phyloP scores from a whole-genome alignment of 139 green algal genomes.

The Picochlorum sp. region DNA sequence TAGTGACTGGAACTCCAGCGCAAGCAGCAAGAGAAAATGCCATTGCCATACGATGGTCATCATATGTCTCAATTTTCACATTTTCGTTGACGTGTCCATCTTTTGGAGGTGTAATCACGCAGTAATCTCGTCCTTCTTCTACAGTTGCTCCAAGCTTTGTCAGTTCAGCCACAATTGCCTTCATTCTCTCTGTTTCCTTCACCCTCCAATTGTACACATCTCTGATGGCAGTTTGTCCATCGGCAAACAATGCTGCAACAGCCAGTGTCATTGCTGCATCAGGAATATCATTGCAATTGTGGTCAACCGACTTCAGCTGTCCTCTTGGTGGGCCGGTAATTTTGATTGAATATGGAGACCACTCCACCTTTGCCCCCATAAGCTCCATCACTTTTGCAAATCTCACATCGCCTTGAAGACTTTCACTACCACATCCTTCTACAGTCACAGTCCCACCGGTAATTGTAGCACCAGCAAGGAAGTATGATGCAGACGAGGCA shows the following conservation, averaged over 20 bases:
- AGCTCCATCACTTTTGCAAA: slow-evolving; percentile 94
- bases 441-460: slow-evolving; percentile 84
- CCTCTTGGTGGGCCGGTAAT: slow-evolving; percentile 63
- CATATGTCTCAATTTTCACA: slow-evolving; percentile 83
- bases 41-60: slow-evolving; percentile 96
- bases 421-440: slow-evolving; percentile 87
- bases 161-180: slow-evolving; percentile 90
- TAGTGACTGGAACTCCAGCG: slow-evolving; percentile 62
- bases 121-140: slow-evolving; percentile 90
- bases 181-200: slow-evolving; percentile 99
- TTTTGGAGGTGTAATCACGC: slow-evolving; percentile 84
- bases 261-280: slow-evolving; percentile 98
- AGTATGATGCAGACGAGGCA: slow-evolving; percentile 91
- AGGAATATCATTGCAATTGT: slow-evolving; percentile 98
- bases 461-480: slow-evolving; percentile 90
- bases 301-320: slow-evolving; percentile 81
- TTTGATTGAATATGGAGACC: slow-evolving; percentile 81
- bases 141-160: slow-evolving; percentile 78
- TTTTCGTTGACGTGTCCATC: slow-evolving; percentile 6
- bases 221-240: slow-evolving; percentile 74
- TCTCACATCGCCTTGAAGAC: slow-evolving; percentile 86
- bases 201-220: slow-evolving; percentile 98
- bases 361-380: slow-evolving; percentile 92
- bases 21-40: slow-evolving; percentile 78
- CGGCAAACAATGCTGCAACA: slow-evolving; percentile 89